Conservation (phyloP, 192 early-diverging fungal species). For the Rhizophagus prolifer region DNA sequence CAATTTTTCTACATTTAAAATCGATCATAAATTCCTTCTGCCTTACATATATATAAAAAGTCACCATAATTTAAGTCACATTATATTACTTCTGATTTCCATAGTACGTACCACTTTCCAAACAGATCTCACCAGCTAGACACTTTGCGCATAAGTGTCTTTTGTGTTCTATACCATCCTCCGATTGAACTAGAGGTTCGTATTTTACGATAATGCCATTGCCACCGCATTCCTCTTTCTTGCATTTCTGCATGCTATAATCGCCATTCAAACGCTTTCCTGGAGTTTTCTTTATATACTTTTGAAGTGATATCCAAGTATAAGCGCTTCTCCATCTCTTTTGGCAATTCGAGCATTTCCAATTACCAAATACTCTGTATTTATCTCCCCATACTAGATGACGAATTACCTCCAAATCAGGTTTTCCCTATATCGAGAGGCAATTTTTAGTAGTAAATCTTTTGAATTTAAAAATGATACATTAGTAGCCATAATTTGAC, state of each 20-base stretch:
- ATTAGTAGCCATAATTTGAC: background rate
- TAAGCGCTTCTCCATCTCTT: slow-evolving; percentile 23
- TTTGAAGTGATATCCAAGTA: slow-evolving; percentile 29
- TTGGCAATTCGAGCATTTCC: background rate
- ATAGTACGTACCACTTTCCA: background rate
- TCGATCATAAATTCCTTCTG: too few species aligned
- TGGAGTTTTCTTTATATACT: slow-evolving; percentile 11
- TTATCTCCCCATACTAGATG: background rate
- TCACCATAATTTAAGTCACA: too few species aligned
- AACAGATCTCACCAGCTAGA: background rate
- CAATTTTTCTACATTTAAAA: too few species aligned
- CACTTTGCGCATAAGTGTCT: slow-evolving; percentile 10
- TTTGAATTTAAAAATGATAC: too few species aligned
- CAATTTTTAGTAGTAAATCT: too few species aligned
- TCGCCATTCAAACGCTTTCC: background rate
- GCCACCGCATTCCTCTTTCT: background rate
- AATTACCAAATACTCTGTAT: slow-evolving; percentile 14
- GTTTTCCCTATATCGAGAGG: too few species aligned
- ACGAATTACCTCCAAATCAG: background rate
- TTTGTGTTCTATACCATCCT: background rate
- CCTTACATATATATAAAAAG: too few species aligned
- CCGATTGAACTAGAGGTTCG: background rate
- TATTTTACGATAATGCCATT: background rate
- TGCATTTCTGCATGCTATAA: slow-evolving; percentile 9
- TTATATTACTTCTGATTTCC: background rate